A percentile compares a stretch with the other conserved stretches of the same genome.
These are phyloP conservation scores for Ligustrum vulgare DNA, from an alignment of 257 asterid species.

Conservation along the genomic window DNA sequence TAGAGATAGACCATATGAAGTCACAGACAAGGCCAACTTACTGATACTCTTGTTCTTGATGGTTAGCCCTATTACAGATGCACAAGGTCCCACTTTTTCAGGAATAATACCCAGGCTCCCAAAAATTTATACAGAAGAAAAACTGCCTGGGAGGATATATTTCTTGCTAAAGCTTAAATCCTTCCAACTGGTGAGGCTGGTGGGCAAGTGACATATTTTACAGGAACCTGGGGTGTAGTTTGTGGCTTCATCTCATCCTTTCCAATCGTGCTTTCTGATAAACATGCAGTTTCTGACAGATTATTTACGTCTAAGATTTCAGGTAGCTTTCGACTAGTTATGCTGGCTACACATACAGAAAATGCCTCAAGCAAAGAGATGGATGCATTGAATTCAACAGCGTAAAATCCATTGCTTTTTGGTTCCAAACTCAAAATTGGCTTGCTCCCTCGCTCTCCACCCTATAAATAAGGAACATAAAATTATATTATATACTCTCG, in stretches of 20 bases:
- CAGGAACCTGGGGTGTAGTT: slow-evolving; percentile 40
- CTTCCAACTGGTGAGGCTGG: slow-evolving; percentile 91
- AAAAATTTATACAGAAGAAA: neutral
- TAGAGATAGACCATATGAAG: neutral
- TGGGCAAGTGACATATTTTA: slow-evolving; percentile 63
- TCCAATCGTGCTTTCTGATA: slow-evolving; percentile 22
- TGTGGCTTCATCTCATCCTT: neutral
- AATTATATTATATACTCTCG: neutral
- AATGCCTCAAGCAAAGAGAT: slow-evolving; percentile 76
- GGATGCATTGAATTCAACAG: slow-evolving; percentile 60
- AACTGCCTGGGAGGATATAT: neutral
- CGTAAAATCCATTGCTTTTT: slow-evolving; percentile 57
- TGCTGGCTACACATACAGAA: slow-evolving; percentile 67
- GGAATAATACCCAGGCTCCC: neutral
- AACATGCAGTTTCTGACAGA: slow-evolving; percentile 25
- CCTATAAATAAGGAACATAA: slow-evolving; percentile 38
- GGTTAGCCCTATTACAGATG: neutral
- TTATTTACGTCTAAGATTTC: slow-evolving; percentile 37
- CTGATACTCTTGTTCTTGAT: neutral
- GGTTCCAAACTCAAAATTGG: slow-evolving; percentile 72
- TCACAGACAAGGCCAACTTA: neutral
- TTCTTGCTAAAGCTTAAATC: slow-evolving; percentile 34
- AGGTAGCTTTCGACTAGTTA: slow-evolving; percentile 52
- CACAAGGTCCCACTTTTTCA: neutral
- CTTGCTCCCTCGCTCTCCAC: slow-evolving; percentile 43